Evolutionary conservation across 2,329 filamentous ascomycete species (phyloP), one percentile per base, ranked within the genome.

Genomic region (Xylaria multiplex): DNA sequence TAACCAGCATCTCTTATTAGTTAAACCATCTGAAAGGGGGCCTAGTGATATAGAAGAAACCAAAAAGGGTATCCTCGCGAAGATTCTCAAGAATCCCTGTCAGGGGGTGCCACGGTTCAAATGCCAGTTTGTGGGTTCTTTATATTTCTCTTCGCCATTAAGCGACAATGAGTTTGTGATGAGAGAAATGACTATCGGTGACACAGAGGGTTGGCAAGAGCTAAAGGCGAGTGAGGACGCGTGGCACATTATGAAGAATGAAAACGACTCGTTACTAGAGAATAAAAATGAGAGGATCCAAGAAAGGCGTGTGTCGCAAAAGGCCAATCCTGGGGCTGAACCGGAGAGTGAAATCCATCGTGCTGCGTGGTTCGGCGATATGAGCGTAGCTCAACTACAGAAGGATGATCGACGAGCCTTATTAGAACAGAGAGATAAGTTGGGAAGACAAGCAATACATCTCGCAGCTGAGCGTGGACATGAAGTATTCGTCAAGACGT

Each of bases 381-480:
- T 1, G 19, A 30, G 40, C 37, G 6, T 30, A 7, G 35, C 35
- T 37, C 40, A 37, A 19, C n/a, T 40, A 14, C 32, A 7, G 35
- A n/a, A 40, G 27, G 53, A n/a, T 46, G 53, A 32, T 19, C 22
- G 40, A 19, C 43, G 24, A 40, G 40, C 14, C 24, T 49, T 40
- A 9, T 22, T 46, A 24, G 27, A 35, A 5, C 42, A 48, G 22
- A 19, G 42, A 35, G 55, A 46, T 27, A 37, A 22, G 16, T 14
- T 58, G 42, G 55, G 42, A 48, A 32, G 42, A 48, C 42, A 1
- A n/a, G 43, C 43, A n/a, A 49, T 59, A 49, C 55, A 59, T 32
- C 30, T 59, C 40, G 55, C 55, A 11, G 55, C 55, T 11, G 55
- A 59, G 43, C 55, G 55, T 22, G 55, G 55, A n/a, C 22, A 56